Base-by-base conservation (phyloP, 352 stramenopile genomes). In the Phytopythium litorale region DNA sequence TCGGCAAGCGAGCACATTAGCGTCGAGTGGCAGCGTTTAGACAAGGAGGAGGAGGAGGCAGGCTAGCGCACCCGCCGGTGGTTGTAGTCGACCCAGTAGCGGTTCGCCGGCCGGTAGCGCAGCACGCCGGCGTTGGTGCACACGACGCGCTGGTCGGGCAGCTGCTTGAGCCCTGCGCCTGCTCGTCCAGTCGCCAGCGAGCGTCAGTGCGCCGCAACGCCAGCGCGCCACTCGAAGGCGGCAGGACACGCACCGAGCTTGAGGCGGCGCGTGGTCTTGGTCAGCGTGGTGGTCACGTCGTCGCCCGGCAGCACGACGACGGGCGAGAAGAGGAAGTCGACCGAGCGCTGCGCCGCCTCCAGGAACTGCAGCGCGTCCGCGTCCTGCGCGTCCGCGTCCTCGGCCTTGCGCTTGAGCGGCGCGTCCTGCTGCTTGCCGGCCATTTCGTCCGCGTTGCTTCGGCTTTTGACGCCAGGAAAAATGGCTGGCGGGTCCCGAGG, bases 41-140 rank as follows among this genome's bases (percentile, higher is more conserved):
- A 40, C 35, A 40, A 16, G 9, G 35, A 40, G 33, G 33, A 40
- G 33, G 33, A 38, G 35, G 7, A 15, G 35, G 12, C 35, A 15
- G 12, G 0, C 4, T 1, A 3, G 12, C 83, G 58, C 75, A 96
- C 88, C 40, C 87, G 73, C 56, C 92, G 93, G 73, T 92, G 74
- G 65, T 92, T 86, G 64, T 79, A 91, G n/a, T 97, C 88, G 50
- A 97, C 63, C 88, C 89, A 96, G 70, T 96, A 96, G 48, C 87
- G 81, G 63, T 97, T 96, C 38, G 89, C 76, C 48, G 84, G 85
- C 13, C 84, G 81, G 65, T 96, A 96, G 58, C 88, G 74, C 45
- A 97, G 72, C 28, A 97, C 73, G 18, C 89, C 89, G 23, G 87
- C 81, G 58, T 94, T 92, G 16, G 85, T 96, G 64, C 76, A 81